phyloP scores from a whole-genome alignment of 2,329 filamentous ascomycete species.

The Neonectria neomacrospora region DNA sequence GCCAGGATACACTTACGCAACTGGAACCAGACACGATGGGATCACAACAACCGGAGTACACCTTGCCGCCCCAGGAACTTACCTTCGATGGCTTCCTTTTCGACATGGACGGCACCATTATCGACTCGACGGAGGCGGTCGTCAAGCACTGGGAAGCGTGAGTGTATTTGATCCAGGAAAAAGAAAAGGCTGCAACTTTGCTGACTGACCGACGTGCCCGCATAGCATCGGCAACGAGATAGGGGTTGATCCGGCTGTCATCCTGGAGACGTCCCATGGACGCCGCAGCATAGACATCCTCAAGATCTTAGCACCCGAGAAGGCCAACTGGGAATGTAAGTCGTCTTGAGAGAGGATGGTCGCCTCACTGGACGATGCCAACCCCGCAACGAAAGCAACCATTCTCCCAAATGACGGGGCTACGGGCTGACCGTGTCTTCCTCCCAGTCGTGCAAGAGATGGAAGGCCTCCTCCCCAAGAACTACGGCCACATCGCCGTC shows the following conservation, averaged over 20 bases:
- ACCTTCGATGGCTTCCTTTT: conserved; percentile 70
- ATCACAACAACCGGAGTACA: conserved; percentile 52
- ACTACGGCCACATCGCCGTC: conserved; percentile 80
- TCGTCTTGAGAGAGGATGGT: conserved; percentile 38
- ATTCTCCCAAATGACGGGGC: neutral
- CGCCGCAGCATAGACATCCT: conserved; percentile 89
- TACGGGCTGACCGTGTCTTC: conserved; percentile 25
- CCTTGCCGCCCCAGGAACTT: conserved; percentile 57
- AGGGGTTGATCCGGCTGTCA: conserved; percentile 83
- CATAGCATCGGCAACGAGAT: conserved; percentile 82
- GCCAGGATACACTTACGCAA: neutral
- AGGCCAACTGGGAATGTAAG: conserved; percentile 94
- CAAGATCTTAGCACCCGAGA: conserved; percentile 80
- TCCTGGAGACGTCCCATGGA: conserved; percentile 91
- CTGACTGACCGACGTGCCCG: neutral
- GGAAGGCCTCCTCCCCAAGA: conserved; percentile 80
- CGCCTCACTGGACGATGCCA: conserved; percentile 18
- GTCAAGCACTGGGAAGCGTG: conserved; percentile 81
- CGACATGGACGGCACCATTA: conserved; percentile 86
- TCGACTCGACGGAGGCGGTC: conserved; percentile 82
- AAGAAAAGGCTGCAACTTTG: conserved; percentile 5
- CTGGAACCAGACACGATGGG: conserved; percentile 44
- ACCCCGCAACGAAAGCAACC: neutral
- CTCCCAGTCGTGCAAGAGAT: conserved; percentile 77
- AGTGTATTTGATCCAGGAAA: conserved; percentile 40